Evolutionary conservation across 2,329 filamentous ascomycete genomes (phyloP).

Genomic region (Chaetomiaceae sp.): DNA sequence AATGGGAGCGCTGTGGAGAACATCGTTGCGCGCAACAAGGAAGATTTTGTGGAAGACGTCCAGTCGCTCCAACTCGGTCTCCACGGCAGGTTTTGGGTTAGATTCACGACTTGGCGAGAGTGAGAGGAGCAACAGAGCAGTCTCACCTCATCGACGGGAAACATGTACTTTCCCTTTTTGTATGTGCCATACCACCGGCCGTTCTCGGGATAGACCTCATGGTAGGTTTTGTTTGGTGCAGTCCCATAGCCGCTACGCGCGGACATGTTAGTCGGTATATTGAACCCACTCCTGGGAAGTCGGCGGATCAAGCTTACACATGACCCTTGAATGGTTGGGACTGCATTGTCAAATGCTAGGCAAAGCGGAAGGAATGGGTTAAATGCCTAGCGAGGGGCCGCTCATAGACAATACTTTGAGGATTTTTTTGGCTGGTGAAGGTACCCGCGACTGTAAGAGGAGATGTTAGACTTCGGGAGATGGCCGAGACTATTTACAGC

Average conservation of each 20-base stretch:
- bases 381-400: not conserved
- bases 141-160: slow-evolving; percentile 70
- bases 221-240: not conserved
- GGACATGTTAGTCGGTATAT: slow-evolving; percentile 1
- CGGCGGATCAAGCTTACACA: slow-evolving; percentile 9
- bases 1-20: slow-evolving; percentile 34
- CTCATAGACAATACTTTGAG: slow-evolving; percentile 2
- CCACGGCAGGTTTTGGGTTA: slow-evolving; percentile 23
- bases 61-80: slow-evolving; percentile 71
- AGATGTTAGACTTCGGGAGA: not conserved
- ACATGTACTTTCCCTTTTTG: slow-evolving; percentile 65
- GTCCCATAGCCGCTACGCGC: not conserved
- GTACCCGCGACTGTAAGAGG: not conserved
- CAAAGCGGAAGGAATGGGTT: not conserved
- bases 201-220: slow-evolving; percentile 52
- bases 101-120: not conserved
- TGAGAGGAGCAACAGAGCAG: not conserved
- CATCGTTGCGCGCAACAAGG: slow-evolving; percentile 54
- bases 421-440: not conserved
- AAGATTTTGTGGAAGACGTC: slow-evolving; percentile 81
- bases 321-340: slow-evolving; percentile 9
- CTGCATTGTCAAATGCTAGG: slow-evolving; percentile 17
- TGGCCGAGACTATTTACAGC: not conserved
- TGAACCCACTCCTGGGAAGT: not conserved
- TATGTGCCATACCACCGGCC: slow-evolving; percentile 66